Evolutionary conservation across 2,329 filamentous ascomycete species (phyloP).

Genomic region (Claviceps digitariae): DNA sequence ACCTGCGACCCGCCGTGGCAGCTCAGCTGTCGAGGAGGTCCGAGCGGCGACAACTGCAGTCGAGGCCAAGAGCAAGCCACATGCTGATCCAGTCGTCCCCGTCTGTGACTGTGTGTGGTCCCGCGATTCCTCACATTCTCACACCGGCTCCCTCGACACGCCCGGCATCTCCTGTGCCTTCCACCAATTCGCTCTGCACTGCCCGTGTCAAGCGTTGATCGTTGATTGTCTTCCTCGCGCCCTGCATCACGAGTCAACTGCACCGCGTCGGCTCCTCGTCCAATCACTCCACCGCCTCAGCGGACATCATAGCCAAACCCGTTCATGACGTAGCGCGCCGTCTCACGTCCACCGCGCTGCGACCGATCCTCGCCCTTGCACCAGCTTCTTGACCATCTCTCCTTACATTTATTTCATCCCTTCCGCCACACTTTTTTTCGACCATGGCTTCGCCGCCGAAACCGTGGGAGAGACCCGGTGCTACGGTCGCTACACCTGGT

Average conservation of each 20-base stretch:
- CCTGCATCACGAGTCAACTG: not conserved
- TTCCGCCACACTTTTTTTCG: not conserved
- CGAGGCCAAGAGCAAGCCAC: too few relatives aligned
- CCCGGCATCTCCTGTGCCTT: too few relatives aligned
- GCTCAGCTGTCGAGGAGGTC: too few relatives aligned
- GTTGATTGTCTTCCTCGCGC: not conserved
- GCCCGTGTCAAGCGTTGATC: not conserved
- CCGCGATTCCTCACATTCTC: too few relatives aligned
- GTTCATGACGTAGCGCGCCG: constrained; percentile 3
- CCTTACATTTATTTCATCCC: not conserved
- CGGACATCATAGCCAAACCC: not conserved
- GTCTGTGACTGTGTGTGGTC: too few relatives aligned
- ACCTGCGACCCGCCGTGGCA: too few relatives aligned
- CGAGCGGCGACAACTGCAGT: too few relatives aligned
- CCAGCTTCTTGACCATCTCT: too few relatives aligned
- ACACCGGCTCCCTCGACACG: too few relatives aligned
- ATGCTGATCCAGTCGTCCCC: too few relatives aligned
- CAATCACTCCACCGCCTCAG: constrained; percentile 1
- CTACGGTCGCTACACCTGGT: constrained; percentile 35
- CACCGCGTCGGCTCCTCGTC: not conserved
- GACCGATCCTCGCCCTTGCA: not conserved
- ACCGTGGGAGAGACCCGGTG: constrained; percentile 81
- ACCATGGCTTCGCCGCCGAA: constrained; percentile 76
- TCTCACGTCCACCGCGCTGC: not conserved
- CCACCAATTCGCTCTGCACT: not conserved